A percentile compares a stretch with the other conserved stretches of the same genome.
Conservation (phyloP, 345 rosid genomes). For the Corchorus capsularis region DNA sequence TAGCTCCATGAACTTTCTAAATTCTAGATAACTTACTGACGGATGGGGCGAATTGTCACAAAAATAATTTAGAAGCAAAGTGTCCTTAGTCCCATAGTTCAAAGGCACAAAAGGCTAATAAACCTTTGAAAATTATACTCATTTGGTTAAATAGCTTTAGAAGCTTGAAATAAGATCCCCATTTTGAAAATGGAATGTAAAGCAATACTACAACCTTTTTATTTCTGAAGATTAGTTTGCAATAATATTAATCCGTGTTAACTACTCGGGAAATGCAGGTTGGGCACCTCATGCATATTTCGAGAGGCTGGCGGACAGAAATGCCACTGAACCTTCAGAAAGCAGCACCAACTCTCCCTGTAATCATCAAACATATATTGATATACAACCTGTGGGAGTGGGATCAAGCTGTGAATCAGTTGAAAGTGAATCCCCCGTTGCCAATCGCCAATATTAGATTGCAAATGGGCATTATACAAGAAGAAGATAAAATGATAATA, state of each 20-base stretch:
- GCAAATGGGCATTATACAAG: no score
- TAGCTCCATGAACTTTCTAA: no score
- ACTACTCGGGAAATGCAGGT: slow-evolving; percentile 26
- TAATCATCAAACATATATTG: neutral
- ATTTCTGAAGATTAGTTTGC: neutral
- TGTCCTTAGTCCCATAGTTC: no score
- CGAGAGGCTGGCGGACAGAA: slow-evolving; percentile 41
- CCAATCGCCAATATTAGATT: neutral
- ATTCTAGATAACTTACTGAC: no score
- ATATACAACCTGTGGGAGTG: neutral
- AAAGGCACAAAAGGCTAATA: no score
- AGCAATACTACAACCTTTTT: neutral
- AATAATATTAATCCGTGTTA: neutral
- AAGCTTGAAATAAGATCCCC: no score
- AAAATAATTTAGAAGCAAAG: no score
- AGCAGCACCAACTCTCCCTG: slow-evolving; percentile 19
- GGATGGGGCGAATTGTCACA: no score
- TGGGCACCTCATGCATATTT: slow-evolving; percentile 68
- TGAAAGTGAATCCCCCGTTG: neutral
- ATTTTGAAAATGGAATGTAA: neutral
- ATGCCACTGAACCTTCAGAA: slow-evolving; percentile 19
- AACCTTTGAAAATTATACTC: no score
- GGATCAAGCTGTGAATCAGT: neutral
- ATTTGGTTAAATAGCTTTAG: no score
- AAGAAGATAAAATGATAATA: no score